Evolutionary conservation across 2,329 filamentous ascomycete genomes (phyloP), one percentile per base, ranked within the genome.

Genomic region (Colletotrichum orchidophilum): DNA sequence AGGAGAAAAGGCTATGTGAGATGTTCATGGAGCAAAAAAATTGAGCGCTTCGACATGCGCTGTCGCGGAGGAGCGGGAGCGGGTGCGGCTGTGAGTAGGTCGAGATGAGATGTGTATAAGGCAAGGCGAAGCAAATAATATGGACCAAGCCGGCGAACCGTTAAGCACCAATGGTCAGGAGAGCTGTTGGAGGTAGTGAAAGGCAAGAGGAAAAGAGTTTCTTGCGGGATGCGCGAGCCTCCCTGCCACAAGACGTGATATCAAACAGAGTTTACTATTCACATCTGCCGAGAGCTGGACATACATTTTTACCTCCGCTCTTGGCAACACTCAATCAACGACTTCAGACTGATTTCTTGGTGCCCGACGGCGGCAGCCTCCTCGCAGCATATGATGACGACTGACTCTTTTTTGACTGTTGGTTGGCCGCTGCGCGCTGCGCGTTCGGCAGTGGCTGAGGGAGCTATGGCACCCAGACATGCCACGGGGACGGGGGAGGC

Each of bases 11-110:
- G 57, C 42, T 57, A 31, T 53, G 31, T 68, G 63, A 62, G 46
- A 57, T 33, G 50, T 57, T 58, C 58, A 58, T 71, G 64, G 64
- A 63, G 68, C 59, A 54, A 63, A n/a, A 57, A 29, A n/a, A n/a
- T n/a, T n/a, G n/a, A n/a, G 68, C 64, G 68, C 68, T 71, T 71
- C 68, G 68, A 71, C 68, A 71, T 68, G 68, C 68, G 68, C 13
- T 58, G 35, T 33, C 15, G 13, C 26, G 50, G 24, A 55, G 42
- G 21, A 33, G 15, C 6, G 13, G 18, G 39, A 50, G 27, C 66
- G 31, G 63, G 66, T 33, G 61, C 57, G 58, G 27, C 33, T 52
- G 57, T 29, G 50, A 46, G 39, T 46, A 46, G 39, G 39, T 46
- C 39, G 18, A 55, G 62, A 66, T 70, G 62, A 46, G 62, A 66